Conservation (phyloP, 768 basidiomycete species). For the Auricularia cornea region DNA sequence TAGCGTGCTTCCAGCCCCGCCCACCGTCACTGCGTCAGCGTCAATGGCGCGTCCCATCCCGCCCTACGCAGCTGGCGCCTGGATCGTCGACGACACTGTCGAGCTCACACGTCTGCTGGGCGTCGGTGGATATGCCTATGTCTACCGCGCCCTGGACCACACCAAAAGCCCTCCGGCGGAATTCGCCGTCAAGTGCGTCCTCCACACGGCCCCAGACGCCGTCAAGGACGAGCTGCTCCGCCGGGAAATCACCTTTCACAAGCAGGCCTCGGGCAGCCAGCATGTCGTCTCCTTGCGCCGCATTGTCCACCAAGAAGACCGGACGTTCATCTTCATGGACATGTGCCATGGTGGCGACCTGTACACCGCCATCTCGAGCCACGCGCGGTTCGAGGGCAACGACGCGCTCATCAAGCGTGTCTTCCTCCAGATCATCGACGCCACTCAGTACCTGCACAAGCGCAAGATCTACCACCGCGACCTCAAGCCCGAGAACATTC, state of each 20-base stretch:
- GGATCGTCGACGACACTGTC: conserved; percentile 31
- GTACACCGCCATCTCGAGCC: conserved; percentile 33
- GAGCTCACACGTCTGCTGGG: conserved; percentile 32
- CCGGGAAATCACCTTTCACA: conserved; percentile 35
- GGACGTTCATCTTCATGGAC: conserved; percentile 34
- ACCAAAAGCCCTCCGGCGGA: conserved; percentile 16
- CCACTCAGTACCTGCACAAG: conserved; percentile 35
- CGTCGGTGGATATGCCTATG: conserved; percentile 36
- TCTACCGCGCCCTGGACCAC: conserved; percentile 32
- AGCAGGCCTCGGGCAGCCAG: conserved; percentile 29
- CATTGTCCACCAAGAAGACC: conserved; percentile 29
- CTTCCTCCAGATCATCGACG: conserved; percentile 37
- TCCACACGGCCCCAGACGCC: conserved; percentile 28
- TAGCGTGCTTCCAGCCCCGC: too few species aligned
- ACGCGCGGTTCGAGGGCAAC: conserved; percentile 24
- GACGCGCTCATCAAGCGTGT: conserved; percentile 33
- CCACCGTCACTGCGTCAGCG: neutral
- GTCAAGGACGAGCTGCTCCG: conserved; percentile 17
- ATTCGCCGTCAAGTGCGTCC: conserved; percentile 38
- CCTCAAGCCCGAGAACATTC: conserved; percentile 34
- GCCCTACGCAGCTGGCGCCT: conserved; percentile 19
- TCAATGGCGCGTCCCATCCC: neutral
- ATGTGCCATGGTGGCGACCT: conserved; percentile 37
- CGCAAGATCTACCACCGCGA: conserved; percentile 40
- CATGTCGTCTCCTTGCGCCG: conserved; percentile 34